Conservation (phyloP, 2,329 filamentous ascomycete genomes). For the Fusarium sp. region DNA sequence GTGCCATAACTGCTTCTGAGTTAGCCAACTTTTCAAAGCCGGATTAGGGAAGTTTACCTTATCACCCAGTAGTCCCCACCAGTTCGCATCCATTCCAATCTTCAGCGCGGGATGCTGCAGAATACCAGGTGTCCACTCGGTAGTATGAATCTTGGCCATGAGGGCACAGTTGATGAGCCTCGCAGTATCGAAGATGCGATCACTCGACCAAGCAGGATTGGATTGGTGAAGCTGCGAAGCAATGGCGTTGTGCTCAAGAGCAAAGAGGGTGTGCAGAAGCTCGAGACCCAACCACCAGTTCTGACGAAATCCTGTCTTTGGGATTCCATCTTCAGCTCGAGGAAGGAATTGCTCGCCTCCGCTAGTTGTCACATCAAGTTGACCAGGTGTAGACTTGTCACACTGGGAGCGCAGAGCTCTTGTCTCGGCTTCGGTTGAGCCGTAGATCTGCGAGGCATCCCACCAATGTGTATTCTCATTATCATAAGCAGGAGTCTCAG, state of each 20-base stretch:
- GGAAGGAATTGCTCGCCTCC: slow-evolving; percentile 26
- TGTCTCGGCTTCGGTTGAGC: slow-evolving; percentile 25
- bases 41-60: neutral
- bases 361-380: neutral
- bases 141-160: slow-evolving; percentile 32
- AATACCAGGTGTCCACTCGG: slow-evolving; percentile 37
- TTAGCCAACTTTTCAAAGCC: neutral
- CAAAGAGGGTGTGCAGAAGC: slow-evolving; percentile 27
- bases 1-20: neutral
- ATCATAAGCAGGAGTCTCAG: slow-evolving; percentile 17
- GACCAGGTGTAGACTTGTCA: slow-evolving; percentile 7
- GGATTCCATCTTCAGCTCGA: slow-evolving; percentile 14
- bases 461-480: slow-evolving; percentile 36
- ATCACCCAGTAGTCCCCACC: slow-evolving; percentile 30
- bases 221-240: slow-evolving; percentile 30
- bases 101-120: slow-evolving; percentile 22
- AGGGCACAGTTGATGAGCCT: slow-evolving; percentile 30
- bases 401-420: slow-evolving; percentile 3
- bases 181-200: slow-evolving; percentile 19
- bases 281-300: slow-evolving; percentile 36
- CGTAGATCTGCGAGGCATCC: slow-evolving; percentile 35
- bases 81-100: slow-evolving; percentile 33
- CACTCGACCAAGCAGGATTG: slow-evolving; percentile 22
- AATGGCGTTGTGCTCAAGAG: slow-evolving; percentile 31
- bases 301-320: slow-evolving; percentile 28